phyloP scores from a whole-genome alignment of 1,139 yeast genomes.

The Hemisphaericaspora xylanilytica region DNA sequence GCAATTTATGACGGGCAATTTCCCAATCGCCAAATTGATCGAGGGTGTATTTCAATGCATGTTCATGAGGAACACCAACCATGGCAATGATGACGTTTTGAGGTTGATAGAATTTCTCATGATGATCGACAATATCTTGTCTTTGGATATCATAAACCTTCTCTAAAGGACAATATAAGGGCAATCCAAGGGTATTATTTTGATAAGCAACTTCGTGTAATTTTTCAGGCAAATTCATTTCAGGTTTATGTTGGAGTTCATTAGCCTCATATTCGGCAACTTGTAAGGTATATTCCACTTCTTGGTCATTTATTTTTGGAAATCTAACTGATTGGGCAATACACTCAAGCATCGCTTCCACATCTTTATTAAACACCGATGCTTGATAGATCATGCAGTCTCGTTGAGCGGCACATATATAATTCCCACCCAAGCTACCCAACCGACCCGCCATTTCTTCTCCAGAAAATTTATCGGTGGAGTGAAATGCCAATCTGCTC shows the following conservation, averaged over 20 bases:
- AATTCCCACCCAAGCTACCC: constrained; percentile 87
- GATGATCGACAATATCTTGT: constrained; percentile 57
- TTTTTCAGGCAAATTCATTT: constrained; percentile 80
- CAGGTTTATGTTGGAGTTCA: constrained; percentile 84
- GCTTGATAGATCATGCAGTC: constrained; percentile 94
- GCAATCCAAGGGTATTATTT: constrained; percentile 77
- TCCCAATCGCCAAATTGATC: constrained; percentile 66
- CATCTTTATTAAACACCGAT: constrained; percentile 83
- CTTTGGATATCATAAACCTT: constrained; percentile 55
- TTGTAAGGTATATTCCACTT: constrained; percentile 67
- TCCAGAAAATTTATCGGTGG: constrained; percentile 63
- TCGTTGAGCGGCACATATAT: constrained; percentile 89
- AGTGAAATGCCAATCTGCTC: constrained; percentile 85
- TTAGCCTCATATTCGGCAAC: constrained; percentile 81
- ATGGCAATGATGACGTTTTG: constrained; percentile 82
- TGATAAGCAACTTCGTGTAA: constrained; percentile 79
- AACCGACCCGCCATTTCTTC: constrained; percentile 72
- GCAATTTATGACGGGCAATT: neutral
- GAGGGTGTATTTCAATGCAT: constrained; percentile 64
- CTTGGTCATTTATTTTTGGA: constrained; percentile 69
- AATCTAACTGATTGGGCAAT: constrained; percentile 76
- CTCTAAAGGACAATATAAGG: constrained; percentile 78
- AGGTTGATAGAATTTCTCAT: constrained; percentile 71
- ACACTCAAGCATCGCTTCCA: constrained; percentile 76
- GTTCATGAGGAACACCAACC: constrained; percentile 76